Base-by-base conservation (phyloP, 1,139 yeast genomes). In the Eremothecium sinecaudum region DNA sequence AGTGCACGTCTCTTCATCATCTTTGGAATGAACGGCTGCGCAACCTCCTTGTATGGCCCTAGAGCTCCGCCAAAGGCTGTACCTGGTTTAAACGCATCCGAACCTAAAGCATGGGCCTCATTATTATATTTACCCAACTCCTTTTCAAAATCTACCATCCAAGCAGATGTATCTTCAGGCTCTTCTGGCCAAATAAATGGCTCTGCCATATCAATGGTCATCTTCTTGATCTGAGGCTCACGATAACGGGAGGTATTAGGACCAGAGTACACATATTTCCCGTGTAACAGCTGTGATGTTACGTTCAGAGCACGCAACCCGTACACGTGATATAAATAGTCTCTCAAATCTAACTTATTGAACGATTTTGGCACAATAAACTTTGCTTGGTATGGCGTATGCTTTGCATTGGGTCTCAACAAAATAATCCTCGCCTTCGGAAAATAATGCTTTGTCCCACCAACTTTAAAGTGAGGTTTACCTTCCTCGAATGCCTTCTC, bases 101-200 rank as follows among this genome's bases (percentile, higher is more conserved):
- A 77, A 5, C 94, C 93, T n/a, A 60, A 43, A 19, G 58, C 49
- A 37, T 66, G 53, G 35, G 53, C 60, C 34, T 71, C 76, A 24
- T 61, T 65, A 37, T 66, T 58, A 48, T 60, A 70, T 24, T 51
- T 54, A 28, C 55, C 58, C 42, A 63, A 40, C 39, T 67, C 64
- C 26, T 61, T 59, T 16, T 62, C 57, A 39, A 66, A 52, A 11
- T 59, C 49, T 24, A 56, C 53, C 37, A 59, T 56, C 58, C 62
- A 58, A 28, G 56, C 48, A 26, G 50, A 50, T 45, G 66, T 64
- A 18, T 62, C 59, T 24, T 56, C 51, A 32, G 72, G 69, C 47
- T 77, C 75, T 32, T 71, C 79, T 3, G 97, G 97, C 96, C 96
- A 87, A 33, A 86, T 70, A 53, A 87, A 87, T 13, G 97, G 96